Evolutionary conservation across 73 alveolate genomes (phyloP).

Genomic region (Paramecium pentaurelia): DNA sequence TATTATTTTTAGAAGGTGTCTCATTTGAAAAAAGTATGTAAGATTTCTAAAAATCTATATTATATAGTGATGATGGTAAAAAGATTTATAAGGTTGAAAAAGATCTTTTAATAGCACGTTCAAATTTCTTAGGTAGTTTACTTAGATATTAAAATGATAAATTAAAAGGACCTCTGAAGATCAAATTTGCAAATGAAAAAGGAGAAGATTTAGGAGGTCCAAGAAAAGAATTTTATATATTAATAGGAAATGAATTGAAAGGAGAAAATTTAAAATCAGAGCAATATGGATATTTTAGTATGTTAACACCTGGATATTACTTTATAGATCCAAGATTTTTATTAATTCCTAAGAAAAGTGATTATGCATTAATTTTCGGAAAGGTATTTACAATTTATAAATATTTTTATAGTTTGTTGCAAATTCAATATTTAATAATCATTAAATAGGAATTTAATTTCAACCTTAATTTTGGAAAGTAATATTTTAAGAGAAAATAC

Average conservation of each 20-base stretch:
- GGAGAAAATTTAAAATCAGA: not conserved
- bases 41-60: not conserved
- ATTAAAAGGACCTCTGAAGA: not conserved
- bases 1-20: not conserved
- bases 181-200: not conserved
- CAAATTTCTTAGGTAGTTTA: not conserved
- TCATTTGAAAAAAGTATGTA: not conserved
- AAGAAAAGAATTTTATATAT: not conserved
- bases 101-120: not conserved
- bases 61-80: not conserved
- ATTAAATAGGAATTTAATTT: not conserved
- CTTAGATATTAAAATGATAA: not conserved
- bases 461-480: not conserved
- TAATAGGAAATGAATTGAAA: not conserved
- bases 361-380: slow-evolving; percentile 23
- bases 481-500: not conserved
- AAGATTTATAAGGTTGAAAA: not conserved
- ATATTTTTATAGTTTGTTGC: not conserved
- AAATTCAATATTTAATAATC: not conserved
- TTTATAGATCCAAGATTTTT: not conserved
- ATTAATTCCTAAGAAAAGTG: not conserved
- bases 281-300: not conserved
- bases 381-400: not conserved
- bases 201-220: not conserved
- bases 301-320: not conserved